Evolutionary conservation across 129 eudicot species (phyloP).

Genomic region (Arctium minus): DNA sequence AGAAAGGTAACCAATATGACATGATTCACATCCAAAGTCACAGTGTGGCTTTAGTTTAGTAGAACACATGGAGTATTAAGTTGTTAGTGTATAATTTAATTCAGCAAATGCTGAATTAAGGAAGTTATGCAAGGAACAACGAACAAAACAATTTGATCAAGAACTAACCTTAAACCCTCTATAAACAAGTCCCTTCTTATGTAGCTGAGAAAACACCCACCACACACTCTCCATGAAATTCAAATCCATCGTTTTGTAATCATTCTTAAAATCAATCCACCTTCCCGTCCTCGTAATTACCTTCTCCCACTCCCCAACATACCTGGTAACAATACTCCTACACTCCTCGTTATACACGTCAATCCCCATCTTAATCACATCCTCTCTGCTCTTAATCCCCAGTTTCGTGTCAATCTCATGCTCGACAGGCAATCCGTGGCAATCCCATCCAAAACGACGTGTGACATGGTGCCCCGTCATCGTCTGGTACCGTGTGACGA

Average conservation of each 20-base stretch:
- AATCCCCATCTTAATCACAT: constrained; percentile 80
- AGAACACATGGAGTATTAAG: background rate
- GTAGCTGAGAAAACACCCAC: constrained; percentile 73
- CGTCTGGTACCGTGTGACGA: constrained; percentile 84
- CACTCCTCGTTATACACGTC: constrained; percentile 85
- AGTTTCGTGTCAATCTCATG: constrained; percentile 67
- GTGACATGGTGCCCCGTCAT: constrained; percentile 93
- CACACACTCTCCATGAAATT: constrained; percentile 64
- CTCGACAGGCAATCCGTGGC: constrained; percentile 89
- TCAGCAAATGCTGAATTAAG: constrained; percentile 1
- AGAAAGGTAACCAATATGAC: background rate
- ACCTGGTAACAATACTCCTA: constrained; percentile 79
- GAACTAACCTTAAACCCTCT: constrained; percentile 72
- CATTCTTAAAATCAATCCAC: constrained; percentile 72
- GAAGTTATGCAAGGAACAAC: background rate
- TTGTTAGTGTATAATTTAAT: background rate
- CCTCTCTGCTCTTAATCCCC: constrained; percentile 62
- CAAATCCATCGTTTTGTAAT: constrained; percentile 76
- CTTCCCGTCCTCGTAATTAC: constrained; percentile 58
- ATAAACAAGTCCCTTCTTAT: constrained; percentile 63
- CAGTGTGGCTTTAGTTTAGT: background rate
- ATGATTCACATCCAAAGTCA: too few species aligned
- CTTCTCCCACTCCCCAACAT: constrained; percentile 84
- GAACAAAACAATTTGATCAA: background rate
- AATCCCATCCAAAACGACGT: constrained; percentile 91